Conservation (phyloP, 106 monocot species). For the Dendrobium huoshanense region DNA sequence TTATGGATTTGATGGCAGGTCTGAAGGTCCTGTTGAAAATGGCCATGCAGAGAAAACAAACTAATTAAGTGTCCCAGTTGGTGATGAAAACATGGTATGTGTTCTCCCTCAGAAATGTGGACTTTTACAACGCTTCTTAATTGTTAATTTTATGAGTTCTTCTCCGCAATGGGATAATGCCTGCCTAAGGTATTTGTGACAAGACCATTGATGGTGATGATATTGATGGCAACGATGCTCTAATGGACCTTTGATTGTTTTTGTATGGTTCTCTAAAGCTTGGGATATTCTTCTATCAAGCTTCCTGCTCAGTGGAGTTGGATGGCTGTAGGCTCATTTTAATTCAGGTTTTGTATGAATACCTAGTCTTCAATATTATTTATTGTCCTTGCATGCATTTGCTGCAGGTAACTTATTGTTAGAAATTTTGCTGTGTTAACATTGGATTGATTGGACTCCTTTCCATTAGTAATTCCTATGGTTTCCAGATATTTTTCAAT, state of each 20-base stretch:
- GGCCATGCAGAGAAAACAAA: conserved; percentile 20
- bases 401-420: neutral
- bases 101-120: neutral
- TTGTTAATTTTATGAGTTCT: neutral
- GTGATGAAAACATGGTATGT: neutral
- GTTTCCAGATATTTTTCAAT: too few species aligned
- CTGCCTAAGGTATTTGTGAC: neutral
- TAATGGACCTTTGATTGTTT: neutral
- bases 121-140: neutral
- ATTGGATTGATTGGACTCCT: too few species aligned
- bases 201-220: too few species aligned
- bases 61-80: conserved; percentile 12
- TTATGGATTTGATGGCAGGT: conserved; percentile 23
- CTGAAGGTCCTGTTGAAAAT: neutral
- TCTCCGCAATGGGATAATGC: neutral
- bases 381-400: too few species aligned
- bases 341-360: neutral
- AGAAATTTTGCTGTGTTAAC: neutral
- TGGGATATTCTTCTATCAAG: neutral
- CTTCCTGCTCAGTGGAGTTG: neutral
- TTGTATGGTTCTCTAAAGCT: neutral
- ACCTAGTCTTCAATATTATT: too few species aligned
- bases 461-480: too few species aligned
- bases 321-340: neutral
- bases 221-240: too few species aligned